Percentiles rank a stretch among this genome's conserved stretches.
phyloP scores from a whole-genome alignment of 192 early-diverging fungal genomes.

The Radiomyces spectabilis region DNA sequence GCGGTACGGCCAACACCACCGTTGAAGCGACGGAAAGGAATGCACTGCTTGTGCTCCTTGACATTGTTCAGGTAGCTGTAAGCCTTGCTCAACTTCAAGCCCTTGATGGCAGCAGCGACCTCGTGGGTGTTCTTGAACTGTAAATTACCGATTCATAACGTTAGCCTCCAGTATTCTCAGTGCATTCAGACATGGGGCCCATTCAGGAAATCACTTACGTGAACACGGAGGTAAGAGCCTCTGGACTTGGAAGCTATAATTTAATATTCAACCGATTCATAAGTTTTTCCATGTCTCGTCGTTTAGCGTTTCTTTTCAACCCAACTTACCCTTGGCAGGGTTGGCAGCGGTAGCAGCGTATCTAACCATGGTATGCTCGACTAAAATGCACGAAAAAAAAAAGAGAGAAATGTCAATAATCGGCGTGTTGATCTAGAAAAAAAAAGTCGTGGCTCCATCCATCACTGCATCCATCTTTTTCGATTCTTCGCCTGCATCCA shows the following conservation, averaged over 20 bases:
- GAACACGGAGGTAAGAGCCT: slow-evolving; percentile 77
- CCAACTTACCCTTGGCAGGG: slow-evolving; percentile 63
- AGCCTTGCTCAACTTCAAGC: slow-evolving; percentile 89
- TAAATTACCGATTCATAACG: not conserved
- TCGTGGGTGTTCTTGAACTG: slow-evolving; percentile 98
- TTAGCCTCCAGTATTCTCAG: no score
- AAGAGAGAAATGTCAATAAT: no score
- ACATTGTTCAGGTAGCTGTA: slow-evolving; percentile 89
- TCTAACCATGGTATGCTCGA: slow-evolving; percentile 61
- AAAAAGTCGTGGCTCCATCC: no score
- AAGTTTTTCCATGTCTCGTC: no score
- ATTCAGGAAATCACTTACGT: no score
- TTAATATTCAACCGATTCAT: no score
- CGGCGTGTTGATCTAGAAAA: no score
- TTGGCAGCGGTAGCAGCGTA: slow-evolving; percentile 81
- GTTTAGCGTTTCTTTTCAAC: not conserved
- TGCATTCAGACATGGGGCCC: no score
- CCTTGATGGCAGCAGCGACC: slow-evolving; percentile 87
- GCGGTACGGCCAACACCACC: slow-evolving; percentile 96
- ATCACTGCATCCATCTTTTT: no score
- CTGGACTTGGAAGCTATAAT: slow-evolving; percentile 66
- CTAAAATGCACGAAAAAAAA: slow-evolving; percentile 1
- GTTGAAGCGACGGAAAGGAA: slow-evolving; percentile 96
- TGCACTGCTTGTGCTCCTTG: slow-evolving; percentile 92
- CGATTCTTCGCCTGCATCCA: no score